Evolutionary conservation across 2,329 filamentous ascomycete species (phyloP).

Genomic region (Venturia aucupariae): DNA sequence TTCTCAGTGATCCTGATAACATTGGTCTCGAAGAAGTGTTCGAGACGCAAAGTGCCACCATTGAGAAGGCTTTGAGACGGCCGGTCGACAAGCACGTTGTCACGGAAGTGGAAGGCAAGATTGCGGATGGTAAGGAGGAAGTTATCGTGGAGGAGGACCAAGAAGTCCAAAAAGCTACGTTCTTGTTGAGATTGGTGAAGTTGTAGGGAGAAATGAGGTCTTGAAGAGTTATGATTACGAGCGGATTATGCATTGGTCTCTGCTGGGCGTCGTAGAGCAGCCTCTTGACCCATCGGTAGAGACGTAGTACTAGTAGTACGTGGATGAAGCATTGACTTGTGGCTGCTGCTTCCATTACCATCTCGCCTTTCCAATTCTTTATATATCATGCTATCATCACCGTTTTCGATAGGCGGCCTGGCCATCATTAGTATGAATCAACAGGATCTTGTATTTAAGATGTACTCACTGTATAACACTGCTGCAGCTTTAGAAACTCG

Average conservation of each 20-base stretch:
- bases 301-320: not conserved
- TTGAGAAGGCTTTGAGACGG: slow-evolving; percentile 69
- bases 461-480: slow-evolving; percentile 69
- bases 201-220: slow-evolving; percentile 40
- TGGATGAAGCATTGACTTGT: not conserved
- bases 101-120: slow-evolving; percentile 50
- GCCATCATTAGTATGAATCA: not conserved
- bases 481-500: slow-evolving; percentile 77
- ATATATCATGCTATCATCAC: not conserved
- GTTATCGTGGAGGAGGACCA: slow-evolving; percentile 77
- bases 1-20: slow-evolving; percentile 69
- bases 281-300: not conserved
- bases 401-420: slow-evolving; percentile 11
- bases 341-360: not conserved
- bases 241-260: not conserved
- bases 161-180: slow-evolving; percentile 73
- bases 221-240: not conserved
- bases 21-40: slow-evolving; percentile 65
- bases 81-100: slow-evolving; percentile 62
- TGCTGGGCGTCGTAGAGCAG: not conserved
- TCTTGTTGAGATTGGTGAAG: slow-evolving; percentile 66
- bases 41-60: slow-evolving; percentile 53
- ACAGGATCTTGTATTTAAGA: not conserved
- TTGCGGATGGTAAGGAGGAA: slow-evolving; percentile 41
- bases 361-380: not conserved